Conservation (phyloP, 768 basidiomycete genomes). For the Asterophora parasitica region DNA sequence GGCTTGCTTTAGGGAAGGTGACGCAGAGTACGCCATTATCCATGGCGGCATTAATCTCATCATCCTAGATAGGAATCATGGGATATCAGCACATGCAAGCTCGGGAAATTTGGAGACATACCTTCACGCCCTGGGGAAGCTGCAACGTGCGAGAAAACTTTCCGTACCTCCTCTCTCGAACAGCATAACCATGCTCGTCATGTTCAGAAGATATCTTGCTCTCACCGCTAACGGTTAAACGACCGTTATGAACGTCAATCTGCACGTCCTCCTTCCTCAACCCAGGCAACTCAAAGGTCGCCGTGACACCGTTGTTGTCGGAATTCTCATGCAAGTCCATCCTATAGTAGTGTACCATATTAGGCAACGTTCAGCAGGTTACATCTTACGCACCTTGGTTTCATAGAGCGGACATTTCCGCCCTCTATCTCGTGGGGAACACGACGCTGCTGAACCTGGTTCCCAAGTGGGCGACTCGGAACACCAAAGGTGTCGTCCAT, state of each 20-base stretch:
- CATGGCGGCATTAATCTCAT: conserved; percentile 11
- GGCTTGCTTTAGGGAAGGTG: conserved; percentile 12
- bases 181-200: conserved; percentile 33
- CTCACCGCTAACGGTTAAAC: conserved; percentile 45
- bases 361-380: too few relatives aligned
- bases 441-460: conserved; percentile 14
- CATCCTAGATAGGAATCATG: conserved; percentile 6
- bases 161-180: conserved; percentile 45
- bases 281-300: conserved; percentile 53
- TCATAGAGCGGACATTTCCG: conserved; percentile 13
- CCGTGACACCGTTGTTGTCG: conserved; percentile 39
- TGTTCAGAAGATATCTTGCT: conserved; percentile 24
- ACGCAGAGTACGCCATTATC: conserved; percentile 8
- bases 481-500: conserved; percentile 33
- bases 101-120: conserved; percentile 7
- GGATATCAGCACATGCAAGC: conserved; percentile 20
- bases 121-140: conserved; percentile 47
- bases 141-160: conserved; percentile 44
- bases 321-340: conserved; percentile 46
- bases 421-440: conserved; percentile 2
- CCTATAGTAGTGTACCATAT: conserved; percentile 18
- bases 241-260: conserved; percentile 43
- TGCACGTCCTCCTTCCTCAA: conserved; percentile 42
- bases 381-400: conserved; percentile 17
- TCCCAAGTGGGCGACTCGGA: conserved; percentile 9